Evolutionary conservation across 2,329 filamentous ascomycete genomes (phyloP), one percentile per base, ranked within the genome.

Genomic region (Boeremia exigua): DNA sequence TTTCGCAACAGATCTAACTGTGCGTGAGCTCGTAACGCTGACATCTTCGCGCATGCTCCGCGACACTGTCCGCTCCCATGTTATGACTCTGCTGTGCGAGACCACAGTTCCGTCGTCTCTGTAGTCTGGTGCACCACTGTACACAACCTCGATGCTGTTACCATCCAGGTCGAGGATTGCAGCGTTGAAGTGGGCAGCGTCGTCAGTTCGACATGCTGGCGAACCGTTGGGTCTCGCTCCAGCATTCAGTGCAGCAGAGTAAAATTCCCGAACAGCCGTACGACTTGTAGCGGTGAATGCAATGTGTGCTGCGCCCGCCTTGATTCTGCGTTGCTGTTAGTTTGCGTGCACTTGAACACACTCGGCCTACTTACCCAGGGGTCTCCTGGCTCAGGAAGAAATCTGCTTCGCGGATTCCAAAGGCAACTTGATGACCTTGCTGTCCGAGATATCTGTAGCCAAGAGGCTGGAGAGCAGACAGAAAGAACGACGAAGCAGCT

Each of bases 401-500:
- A 68, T 88, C 86, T 17, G 85, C 82, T 48, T 83, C 80, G 52
- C 81, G 77, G 52, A 85, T 80, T 23, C 86, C 86, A 62, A 88
- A 83, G 5, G 84, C 86, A 61, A 88, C 83, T 49, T 85, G 84
- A 59, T 84, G 81, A 47, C 84, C 84, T 70, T 83, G 80, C 55
- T 84, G 79, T 52, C 84, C 85, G 59, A 91, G 82, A 72, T 87
- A 96, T 58, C 84, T 84, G 59, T 96, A 87, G 33, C 90, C 90
- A 19, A 96, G 82, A 3, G 91, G 89, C 65, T 94, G 90, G 7
- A 91, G 82, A 61, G 92, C 83, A 59, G 89, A 85, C 19, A 92
- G 85, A 76, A 92, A 96, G 80, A 96, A 96, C 7, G 91, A 95
- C 45, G 89, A 86, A 3, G 92, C 90, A 32, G 88, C 86, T 50